Evolutionary conservation across 495 filamentous ascomycete genomes (phyloP), one percentile per base, ranked within the genome.

Genomic region (Immersiella caudata): DNA sequence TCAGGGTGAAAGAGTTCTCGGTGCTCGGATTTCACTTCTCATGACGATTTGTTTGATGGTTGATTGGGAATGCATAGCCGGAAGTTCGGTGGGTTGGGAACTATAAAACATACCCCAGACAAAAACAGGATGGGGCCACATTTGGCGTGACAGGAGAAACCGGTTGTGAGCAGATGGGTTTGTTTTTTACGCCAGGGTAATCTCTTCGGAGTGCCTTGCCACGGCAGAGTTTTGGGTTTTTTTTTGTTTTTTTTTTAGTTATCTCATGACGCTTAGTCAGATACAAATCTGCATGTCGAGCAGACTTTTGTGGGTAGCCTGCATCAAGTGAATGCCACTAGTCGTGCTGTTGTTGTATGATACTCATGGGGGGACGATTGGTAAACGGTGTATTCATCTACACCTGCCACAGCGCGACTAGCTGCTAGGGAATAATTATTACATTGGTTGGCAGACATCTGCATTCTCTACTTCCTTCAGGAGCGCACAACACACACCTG

Each of bases 401-500:
- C 40, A 46, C 11, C 40, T 12, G 16, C 2, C 14, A 14, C 40
- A 46, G 40, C 40, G 40, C 5, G 40, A 46, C 40, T 46, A 46
- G 40, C 5, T 18, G 5, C 40, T 18, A 6, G 40, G 16, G 11
- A 46, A 14, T 46, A 46, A 46, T 46, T 46, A 18, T 36, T 46
- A 55, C 14, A 22, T 55, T 55, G 14, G 6, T 55, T 29, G 21
- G 26, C 25, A 33, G 9, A 12, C 25, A 8, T 6, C 33, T 20
- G 5, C 56, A 14, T 20, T 27, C 24, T 14, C n/a, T 14, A 20
- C 8, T 27, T 16, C 33, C 27, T 50, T 63, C 36, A 61, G 50
- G 63, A 35, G 62, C 62, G 50, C 6, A 76, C 70, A 62, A 71
- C 67, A 12, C 69, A 72, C 11, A 75, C 29, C 65, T 79, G 70